These are phyloP conservation scores for Zygotorulaspora florentina DNA, from an alignment of 805 yeast species.

Conservation along the genomic window DNA sequence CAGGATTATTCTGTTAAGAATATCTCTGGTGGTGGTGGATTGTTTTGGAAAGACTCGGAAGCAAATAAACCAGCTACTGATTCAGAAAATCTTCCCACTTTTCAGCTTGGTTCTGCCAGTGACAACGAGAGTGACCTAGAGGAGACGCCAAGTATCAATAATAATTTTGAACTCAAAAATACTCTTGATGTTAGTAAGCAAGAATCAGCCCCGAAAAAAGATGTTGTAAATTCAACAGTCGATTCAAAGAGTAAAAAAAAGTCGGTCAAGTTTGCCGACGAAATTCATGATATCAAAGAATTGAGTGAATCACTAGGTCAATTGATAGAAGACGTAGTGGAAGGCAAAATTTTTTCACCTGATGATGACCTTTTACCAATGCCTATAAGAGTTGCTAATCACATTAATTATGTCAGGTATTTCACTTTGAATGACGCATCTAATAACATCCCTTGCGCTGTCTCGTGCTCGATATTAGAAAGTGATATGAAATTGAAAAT, in stretches of 20 bases:
- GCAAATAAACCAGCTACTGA: not conserved
- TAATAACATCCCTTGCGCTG: conserved; percentile 66
- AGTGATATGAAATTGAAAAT: conserved; percentile 54
- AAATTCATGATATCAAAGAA: conserved; percentile 21
- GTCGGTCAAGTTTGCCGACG: conserved; percentile 30
- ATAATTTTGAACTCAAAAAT: not conserved
- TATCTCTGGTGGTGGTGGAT: conserved; percentile 25
- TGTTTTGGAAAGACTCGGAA: conserved; percentile 13
- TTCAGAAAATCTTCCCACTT: conserved; percentile 36
- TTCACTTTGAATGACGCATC: conserved; percentile 50
- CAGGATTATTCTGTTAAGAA: conserved; percentile 28
- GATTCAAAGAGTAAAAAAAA: conserved; percentile 10
- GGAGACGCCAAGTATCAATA: not conserved
- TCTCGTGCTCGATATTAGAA: conserved; percentile 54
- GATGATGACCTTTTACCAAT: conserved; percentile 31
- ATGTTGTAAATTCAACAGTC: not conserved
- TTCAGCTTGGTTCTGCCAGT: conserved; percentile 72
- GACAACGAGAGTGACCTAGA: not conserved
- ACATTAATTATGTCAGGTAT: conserved; percentile 57
- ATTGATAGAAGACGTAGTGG: conserved; percentile 28
- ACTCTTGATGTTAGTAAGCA: not conserved
- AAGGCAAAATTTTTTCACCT: conserved; percentile 21
- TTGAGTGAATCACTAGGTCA: conserved; percentile 29
- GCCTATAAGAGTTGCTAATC: conserved; percentile 39
- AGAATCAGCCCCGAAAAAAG: not conserved